Evolutionary conservation across 345 rosid genomes (phyloP).

Genomic region (Physaria fendleri): DNA sequence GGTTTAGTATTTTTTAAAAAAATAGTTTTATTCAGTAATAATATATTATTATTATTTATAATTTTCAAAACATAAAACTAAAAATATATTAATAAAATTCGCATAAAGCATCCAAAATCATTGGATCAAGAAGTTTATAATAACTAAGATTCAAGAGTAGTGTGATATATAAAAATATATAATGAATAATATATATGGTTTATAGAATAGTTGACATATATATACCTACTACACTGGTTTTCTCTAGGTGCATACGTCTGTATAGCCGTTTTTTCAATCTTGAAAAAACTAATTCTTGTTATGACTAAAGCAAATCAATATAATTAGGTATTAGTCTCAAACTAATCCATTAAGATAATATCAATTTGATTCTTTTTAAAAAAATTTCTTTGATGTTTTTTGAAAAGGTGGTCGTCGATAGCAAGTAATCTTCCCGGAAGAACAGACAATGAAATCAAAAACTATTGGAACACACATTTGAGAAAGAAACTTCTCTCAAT

Average conservation of each 20-base stretch:
- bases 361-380: not conserved
- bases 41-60: no score
- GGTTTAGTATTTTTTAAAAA: no score
- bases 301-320: not conserved
- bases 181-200: not conserved
- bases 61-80: no score
- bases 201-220: slow-evolving; percentile 5
- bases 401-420: slow-evolving; percentile 34
- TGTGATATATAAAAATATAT: not conserved
- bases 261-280: slow-evolving; percentile 19
- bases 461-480: slow-evolving; percentile 35
- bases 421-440: slow-evolving; percentile 33
- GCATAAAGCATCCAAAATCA: no score
- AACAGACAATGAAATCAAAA: slow-evolving; percentile 34
- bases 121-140: no score
- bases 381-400: slow-evolving; percentile 4
- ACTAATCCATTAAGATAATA: slow-evolving; percentile 11
- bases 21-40: no score
- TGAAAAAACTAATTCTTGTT: slow-evolving; percentile 5
- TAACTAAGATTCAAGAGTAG: no score
- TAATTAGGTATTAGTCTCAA: slow-evolving; percentile 13
- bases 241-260: slow-evolving; percentile 24
- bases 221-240: slow-evolving; percentile 25
- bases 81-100: no score
- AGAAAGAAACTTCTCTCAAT: slow-evolving; percentile 33